Evolutionary conservation across 176 grass and related monocot genomes (phyloP).

Genomic region (Cenchrus americanus): DNA sequence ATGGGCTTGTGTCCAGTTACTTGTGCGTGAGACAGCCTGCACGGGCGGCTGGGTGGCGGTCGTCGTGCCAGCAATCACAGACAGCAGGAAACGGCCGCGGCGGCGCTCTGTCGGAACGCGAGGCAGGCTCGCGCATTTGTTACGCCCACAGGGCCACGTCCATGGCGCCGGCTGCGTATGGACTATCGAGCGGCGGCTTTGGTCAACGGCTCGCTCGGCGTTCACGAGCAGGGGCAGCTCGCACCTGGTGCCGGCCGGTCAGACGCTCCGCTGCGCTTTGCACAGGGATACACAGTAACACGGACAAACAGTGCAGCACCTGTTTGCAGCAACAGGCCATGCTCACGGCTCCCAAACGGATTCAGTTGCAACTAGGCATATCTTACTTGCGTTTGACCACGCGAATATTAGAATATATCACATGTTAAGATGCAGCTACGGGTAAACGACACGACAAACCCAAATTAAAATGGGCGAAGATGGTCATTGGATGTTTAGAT

Average conservation of each 20-base stretch:
- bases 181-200: background rate
- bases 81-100: background rate
- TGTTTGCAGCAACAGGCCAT: background rate
- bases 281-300: background rate
- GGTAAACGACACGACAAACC: background rate
- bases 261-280: background rate
- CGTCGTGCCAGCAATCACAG: background rate
- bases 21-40: no score
- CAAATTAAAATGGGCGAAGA: background rate
- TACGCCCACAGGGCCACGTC: slow-evolving; percentile 22
- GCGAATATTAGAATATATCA: background rate
- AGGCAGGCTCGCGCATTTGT: slow-evolving; percentile 1
- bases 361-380: background rate
- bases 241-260: background rate
- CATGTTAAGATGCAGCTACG: no score
- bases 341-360: background rate
- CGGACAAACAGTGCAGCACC: no score
- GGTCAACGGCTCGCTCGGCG: slow-evolving; percentile 18
- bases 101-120: background rate
- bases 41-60: background rate
- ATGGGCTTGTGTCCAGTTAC: background rate
- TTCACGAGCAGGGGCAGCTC: background rate
- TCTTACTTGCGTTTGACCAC: background rate
- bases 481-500: background rate
- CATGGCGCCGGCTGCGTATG: background rate